Evolutionary conservation across 2,329 filamentous ascomycete species (phyloP), one percentile per base, ranked within the genome.

Genomic region (Samsoniella hepiali): DNA sequence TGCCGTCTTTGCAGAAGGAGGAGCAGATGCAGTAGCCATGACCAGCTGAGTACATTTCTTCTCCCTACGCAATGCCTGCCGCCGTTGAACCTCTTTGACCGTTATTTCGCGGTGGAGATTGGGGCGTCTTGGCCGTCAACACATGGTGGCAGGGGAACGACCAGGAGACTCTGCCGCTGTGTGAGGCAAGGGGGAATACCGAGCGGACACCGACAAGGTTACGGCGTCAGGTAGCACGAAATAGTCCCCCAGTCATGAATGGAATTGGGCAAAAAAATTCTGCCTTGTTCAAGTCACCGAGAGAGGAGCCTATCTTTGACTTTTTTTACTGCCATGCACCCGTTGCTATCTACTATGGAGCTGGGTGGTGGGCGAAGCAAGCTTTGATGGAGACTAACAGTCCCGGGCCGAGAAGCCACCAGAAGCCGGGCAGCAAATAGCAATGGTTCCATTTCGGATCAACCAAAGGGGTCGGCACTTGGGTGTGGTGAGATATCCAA

Each of bases 261-360:
- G 40, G 5, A 2, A 22, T 10, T 45, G 11, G 42, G 22, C 22
- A 22, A 22, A 47, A 47, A 34, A 38, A 17, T 22, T 57, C 3
- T 36, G 27, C 9, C 22, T 22, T 22, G 22, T 22, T 22, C 17
- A 49, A 58, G 55, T 36, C 55, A 58, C 55, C 55, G 55, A 58
- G 55, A 58, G 29, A 58, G 42, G 42, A 58, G 55, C 55, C 55
- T 58, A 58, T 58, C 55, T 58, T 49, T 58, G 22, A 56, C 6
- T n/a, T 17, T 31, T 32, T 6, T 8, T n/a, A 44, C 27, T 36
- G 9, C 53, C 22, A 5, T n/a, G 29, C 17, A 27, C 31, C 50
- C 40, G n/a, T 58, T 47, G 55, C n/a, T 58, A 58, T 58, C 55
- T 36, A 58, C 42, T 58, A 58, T 58, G 55, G 55, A 58, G 42